Evolutionary conservation across 2,329 filamentous ascomycete genomes (phyloP).

Genomic region (Colletotrichum falcatum): DNA sequence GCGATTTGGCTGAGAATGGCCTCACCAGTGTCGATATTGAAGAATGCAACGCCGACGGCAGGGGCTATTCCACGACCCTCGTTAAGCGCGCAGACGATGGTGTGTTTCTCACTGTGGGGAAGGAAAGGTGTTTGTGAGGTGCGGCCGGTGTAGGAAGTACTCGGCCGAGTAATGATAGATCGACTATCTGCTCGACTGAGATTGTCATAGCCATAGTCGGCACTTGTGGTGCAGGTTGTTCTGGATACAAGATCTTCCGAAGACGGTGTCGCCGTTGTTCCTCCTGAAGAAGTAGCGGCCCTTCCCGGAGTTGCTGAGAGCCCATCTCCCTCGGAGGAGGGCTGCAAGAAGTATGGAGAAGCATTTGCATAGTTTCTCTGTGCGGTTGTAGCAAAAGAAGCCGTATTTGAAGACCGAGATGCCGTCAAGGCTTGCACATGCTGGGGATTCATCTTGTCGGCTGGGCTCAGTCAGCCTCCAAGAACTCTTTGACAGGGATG

Average conservation of each 20-base stretch:
- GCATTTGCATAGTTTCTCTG: neutral
- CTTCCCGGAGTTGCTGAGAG: neutral
- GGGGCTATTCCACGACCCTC: conserved; percentile 90
- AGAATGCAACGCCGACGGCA: conserved; percentile 85
- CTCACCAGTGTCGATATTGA: conserved; percentile 88
- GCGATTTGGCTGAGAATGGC: conserved; percentile 90
- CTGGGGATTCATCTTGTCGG: neutral
- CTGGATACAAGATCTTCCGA: neutral
- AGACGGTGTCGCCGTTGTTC: conserved; percentile 6
- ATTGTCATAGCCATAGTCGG: conserved; percentile 7
- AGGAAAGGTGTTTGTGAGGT: conserved; percentile 58
- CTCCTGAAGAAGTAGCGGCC: neutral
- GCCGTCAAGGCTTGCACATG: neutral
- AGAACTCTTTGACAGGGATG: neutral
- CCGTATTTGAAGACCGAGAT: neutral
- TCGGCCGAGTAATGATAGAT: conserved; percentile 46
- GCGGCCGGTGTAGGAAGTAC: conserved; percentile 56
- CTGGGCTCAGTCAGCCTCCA: neutral
- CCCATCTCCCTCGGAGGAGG: conserved; percentile 41
- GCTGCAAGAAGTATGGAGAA: conserved; percentile 31
- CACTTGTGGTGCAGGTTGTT: neutral
- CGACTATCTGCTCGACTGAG: neutral
- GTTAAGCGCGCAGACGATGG: conserved; percentile 87
- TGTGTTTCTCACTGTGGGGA: conserved; percentile 67
- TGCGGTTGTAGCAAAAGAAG: neutral